These are phyloP conservation scores for Zygotorulaspora chibaensis DNA, from an alignment of 805 yeast genomes.

Conservation along the genomic window DNA sequence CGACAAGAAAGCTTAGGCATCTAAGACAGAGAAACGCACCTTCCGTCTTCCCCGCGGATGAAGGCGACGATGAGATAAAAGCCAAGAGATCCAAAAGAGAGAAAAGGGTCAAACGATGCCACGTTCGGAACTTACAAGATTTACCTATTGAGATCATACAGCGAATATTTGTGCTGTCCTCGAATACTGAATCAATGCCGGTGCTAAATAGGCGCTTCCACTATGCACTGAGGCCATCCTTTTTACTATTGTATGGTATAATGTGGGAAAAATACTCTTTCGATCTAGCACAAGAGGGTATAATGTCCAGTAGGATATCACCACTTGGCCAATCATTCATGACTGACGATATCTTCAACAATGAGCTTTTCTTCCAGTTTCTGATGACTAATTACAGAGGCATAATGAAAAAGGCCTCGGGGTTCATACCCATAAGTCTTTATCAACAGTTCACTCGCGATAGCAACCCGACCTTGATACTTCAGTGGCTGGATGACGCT, in stretches of 20 bases:
- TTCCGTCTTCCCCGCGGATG: background rate
- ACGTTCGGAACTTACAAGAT: conserved; percentile 7
- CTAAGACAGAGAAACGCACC: conserved; percentile 1
- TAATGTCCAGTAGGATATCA: background rate
- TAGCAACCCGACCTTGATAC: background rate
- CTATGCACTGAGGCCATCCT: conserved; percentile 15
- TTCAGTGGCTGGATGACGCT: conserved; percentile 1
- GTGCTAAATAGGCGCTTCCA: conserved; percentile 19
- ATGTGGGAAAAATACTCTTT: conserved; percentile 15
- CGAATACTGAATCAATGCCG: conserved; percentile 10
- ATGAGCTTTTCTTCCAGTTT: conserved; percentile 2
- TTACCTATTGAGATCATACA: conserved; percentile 21
- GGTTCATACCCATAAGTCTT: conserved; percentile 5
- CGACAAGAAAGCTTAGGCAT: conserved; percentile 15
- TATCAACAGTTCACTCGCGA: conserved; percentile 3
- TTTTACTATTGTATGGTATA: conserved; percentile 10
- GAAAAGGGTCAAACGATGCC: background rate
- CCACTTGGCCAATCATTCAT: conserved; percentile 3
- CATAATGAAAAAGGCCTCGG: background rate
- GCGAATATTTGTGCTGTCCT: conserved; percentile 16
- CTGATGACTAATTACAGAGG: conserved; percentile 4
- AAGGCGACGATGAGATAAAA: background rate
- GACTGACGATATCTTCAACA: conserved; percentile 10
- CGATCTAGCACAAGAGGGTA: conserved; percentile 3
- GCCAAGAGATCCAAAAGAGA: background rate